Evolutionary conservation across 2,329 filamentous ascomycete genomes (phyloP).

Genomic region (Hypoxylon sp.): DNA sequence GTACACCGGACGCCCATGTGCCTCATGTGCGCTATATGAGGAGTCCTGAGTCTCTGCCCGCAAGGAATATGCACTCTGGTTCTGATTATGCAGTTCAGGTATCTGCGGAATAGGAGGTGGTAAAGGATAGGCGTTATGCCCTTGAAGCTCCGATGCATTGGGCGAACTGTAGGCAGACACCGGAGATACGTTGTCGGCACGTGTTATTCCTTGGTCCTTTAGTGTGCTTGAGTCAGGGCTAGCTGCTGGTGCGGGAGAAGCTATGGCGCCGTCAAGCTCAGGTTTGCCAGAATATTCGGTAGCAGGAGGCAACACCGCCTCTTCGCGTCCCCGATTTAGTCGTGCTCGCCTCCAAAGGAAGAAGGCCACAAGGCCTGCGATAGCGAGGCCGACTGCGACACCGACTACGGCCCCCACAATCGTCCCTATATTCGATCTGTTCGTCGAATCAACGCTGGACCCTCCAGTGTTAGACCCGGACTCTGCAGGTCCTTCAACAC

Average conservation of each 20-base stretch:
- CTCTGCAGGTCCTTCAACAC: constrained; percentile 7
- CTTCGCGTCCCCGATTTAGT: constrained; percentile 26
- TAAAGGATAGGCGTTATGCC: constrained; percentile 30
- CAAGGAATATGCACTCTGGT: constrained; percentile 36
- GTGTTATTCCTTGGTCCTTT: constrained; percentile 27
- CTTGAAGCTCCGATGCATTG: constrained; percentile 40
- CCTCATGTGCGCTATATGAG: constrained; percentile 37
- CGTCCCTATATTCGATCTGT: constrained; percentile 45
- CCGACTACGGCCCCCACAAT: constrained; percentile 56
- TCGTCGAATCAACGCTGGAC: constrained; percentile 43
- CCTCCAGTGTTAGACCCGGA: constrained; percentile 19
- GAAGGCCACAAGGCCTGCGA: constrained; percentile 55
- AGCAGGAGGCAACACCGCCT: not conserved
- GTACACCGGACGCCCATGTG: constrained; percentile 38
- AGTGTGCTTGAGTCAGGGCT: constrained; percentile 39
- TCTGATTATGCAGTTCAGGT: constrained; percentile 45
- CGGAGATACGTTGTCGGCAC: constrained; percentile 48
- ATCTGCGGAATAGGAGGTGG: constrained; percentile 30
- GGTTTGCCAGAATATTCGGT: constrained; percentile 40
- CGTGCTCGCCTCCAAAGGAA: constrained; percentile 54
- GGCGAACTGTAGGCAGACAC: constrained; percentile 45
- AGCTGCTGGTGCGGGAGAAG: constrained; percentile 22
- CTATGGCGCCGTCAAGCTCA: constrained; percentile 49
- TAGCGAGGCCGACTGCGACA: constrained; percentile 52
- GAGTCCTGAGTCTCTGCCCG: constrained; percentile 11